Conservation (phyloP, 768 basidiomycete species). For the Pleurotus platypus region DNA sequence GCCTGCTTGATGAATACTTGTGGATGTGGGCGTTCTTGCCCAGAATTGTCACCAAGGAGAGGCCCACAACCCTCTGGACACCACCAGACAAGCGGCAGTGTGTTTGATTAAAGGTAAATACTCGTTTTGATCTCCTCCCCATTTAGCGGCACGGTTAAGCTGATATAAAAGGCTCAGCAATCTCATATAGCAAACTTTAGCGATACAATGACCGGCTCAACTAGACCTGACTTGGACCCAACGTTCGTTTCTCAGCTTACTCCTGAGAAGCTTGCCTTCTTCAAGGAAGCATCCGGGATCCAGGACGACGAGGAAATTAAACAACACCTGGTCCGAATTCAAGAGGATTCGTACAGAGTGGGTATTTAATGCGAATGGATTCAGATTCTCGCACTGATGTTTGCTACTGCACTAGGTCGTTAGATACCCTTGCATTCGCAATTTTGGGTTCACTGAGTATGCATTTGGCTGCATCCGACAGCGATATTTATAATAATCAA, state of each 20-base stretch:
- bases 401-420: conserved; percentile 19
- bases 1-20: too few species aligned
- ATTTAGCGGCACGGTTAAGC: too few species aligned
- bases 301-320: conserved; percentile 16
- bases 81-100: too few species aligned
- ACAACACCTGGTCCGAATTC: conserved; percentile 14
- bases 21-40: too few species aligned
- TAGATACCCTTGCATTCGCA: conserved; percentile 34
- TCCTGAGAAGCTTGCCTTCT: conserved; percentile 13
- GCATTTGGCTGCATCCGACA: background rate
- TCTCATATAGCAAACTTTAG: too few species aligned
- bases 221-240: background rate
- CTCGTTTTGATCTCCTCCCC: too few species aligned
- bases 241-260: background rate
- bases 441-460: conserved; percentile 31
- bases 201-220: background rate
- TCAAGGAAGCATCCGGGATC: conserved; percentile 17
- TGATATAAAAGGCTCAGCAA: too few species aligned
- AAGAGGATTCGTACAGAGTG: conserved; percentile 16
- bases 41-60: too few species aligned
- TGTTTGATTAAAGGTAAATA: too few species aligned
- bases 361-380: background rate
- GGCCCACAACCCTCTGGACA: too few species aligned
- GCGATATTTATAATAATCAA: background rate
- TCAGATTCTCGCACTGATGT: background rate